Base-by-base conservation (phyloP, 768 basidiomycete species). In the Sutorius australiensis region DNA sequence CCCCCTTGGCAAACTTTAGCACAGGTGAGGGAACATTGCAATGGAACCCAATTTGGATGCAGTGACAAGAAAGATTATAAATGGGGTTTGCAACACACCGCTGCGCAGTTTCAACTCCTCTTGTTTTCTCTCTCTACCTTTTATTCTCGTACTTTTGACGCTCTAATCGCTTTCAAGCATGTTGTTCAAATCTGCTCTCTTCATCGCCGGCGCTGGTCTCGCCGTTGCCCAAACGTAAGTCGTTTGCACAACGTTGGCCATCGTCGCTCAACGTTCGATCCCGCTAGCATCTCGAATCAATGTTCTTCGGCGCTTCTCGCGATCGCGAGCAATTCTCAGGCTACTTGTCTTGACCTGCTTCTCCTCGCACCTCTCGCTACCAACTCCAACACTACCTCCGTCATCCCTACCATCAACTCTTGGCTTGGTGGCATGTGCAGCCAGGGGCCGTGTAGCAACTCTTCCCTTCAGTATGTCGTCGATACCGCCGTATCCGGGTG, bases 341-440 rank as follows among this genome's bases (percentile, higher is more conserved):
- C 72, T 16, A 61, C 71, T 11, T 80, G 78, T 54, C 62, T 80
- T 48, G 75, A 77, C 53, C 67, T 75, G 9, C 45, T 62, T 8
- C 67, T 64, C 6, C 61, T 75, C 27, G 54, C 65, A 9, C 63
- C 63, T 6, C 59, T 75, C 36, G 61, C 54, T 5, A 5, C 57
- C 3, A 64, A 65, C 36, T 60, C 67, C 3, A 56, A 46, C 30
- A 59, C 51, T 21, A 62, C 67, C 12, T 76, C 76, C 0, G 37
- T 77, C 47, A 61, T 77, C 32, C 56, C 66, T 2, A 68, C 81
- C 12, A 58, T 89, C 50, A 72, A 85, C 67, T 75, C 48, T 37
- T 91, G 88, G 88, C 67, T 88, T 44, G 74, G 68, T 0, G 79
- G 77, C 43, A 34, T 86, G 47, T 88, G 87, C 64, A 57, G 74